Base-by-base conservation (phyloP, 2,329 filamentous ascomycete species). In the Diaporthe caulivora region DNA sequence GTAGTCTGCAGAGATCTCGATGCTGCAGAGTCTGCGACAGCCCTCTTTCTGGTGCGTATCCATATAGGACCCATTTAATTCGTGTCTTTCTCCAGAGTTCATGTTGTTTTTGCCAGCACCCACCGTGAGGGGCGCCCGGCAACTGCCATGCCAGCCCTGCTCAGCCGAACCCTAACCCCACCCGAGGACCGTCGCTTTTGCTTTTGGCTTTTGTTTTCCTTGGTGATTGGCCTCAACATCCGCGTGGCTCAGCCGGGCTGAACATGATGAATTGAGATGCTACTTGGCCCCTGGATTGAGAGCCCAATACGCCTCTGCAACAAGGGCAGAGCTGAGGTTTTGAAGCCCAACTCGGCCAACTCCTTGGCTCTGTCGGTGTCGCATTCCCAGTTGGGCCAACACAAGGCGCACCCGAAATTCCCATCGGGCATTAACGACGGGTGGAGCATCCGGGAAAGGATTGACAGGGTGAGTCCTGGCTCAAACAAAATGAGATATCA, bases 401-500 rank as follows among this genome's bases (percentile, higher is more conserved):
- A 54, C 60, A 57, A 72, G 73, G 54, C 58, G 65, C 67, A 71
- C 58, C 62, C 73, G 73, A 75, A 73, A 71, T 73, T 75, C 71
- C 67, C 73, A 75, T 75, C 73, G 73, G 73, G 73, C 73, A 75
- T 70, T 71, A 73, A 73, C 29, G 71, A 37, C 53, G 37, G 55
- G 73, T 75, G 73, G 73, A 75, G 73, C 51, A 65, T 29, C 47
- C 34, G 57, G 51, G 65, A 60, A 55, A 62, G 72, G 71, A 75
- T 71, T 72, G 71, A 62, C 51, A 70, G 73, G 54, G 72, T 57
- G 60, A 34, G 26, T 70, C 65, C 64, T 44, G 53, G 60, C 58
- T 65, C 71, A 58, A 57, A 51, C 42, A 72, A 70, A 72, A 72
- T 69, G 51, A 57, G 53, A 58, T 65, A 74, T 74, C 70, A 70